Percentiles rank a stretch among this genome's conserved stretches.
These are phyloP conservation scores for Murraya paniculata DNA, from an alignment of 345 rosid species.

Conservation along the genomic window DNA sequence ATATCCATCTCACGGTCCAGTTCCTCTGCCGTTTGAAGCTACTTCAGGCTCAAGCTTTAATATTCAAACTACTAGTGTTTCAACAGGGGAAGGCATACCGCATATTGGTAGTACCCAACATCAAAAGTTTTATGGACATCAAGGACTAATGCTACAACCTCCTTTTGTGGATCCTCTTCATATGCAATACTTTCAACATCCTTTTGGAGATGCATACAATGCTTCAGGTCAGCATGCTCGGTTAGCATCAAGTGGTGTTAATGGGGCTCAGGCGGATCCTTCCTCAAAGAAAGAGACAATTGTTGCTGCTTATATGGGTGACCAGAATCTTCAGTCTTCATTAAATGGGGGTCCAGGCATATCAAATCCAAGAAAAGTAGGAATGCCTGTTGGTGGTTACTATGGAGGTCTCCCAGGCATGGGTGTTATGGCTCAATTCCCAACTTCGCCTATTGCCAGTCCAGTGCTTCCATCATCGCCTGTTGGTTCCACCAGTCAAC, in stretches of 20 bases:
- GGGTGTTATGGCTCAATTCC: constrained; percentile 63
- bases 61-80: constrained; percentile 31
- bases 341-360: constrained; percentile 42
- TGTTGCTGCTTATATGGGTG: constrained; percentile 39
- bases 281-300: constrained; percentile 43
- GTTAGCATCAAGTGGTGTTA: constrained; percentile 29
- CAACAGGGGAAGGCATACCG: constrained; percentile 36
- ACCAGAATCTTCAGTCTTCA: constrained; percentile 52
- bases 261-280: constrained; percentile 43
- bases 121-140: constrained; percentile 50
- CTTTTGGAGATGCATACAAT: constrained; percentile 48
- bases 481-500: constrained; percentile 46
- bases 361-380: constrained; percentile 54
- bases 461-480: constrained; percentile 75
- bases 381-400: constrained; percentile 34
- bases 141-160: constrained; percentile 49
- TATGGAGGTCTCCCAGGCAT: constrained; percentile 56
- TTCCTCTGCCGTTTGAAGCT: constrained; percentile 60
- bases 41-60: constrained; percentile 44
- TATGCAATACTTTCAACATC: constrained; percentile 67
- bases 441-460: constrained; percentile 61
- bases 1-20: constrained; percentile 64
- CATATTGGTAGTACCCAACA: constrained; percentile 42
- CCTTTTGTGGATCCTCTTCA: constrained; percentile 65
- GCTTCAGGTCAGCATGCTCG: constrained; percentile 50